Evolutionary conservation across 371 early-diverging fungal species (phyloP).

Genomic region (Cokeromyces recurvatus): DNA sequence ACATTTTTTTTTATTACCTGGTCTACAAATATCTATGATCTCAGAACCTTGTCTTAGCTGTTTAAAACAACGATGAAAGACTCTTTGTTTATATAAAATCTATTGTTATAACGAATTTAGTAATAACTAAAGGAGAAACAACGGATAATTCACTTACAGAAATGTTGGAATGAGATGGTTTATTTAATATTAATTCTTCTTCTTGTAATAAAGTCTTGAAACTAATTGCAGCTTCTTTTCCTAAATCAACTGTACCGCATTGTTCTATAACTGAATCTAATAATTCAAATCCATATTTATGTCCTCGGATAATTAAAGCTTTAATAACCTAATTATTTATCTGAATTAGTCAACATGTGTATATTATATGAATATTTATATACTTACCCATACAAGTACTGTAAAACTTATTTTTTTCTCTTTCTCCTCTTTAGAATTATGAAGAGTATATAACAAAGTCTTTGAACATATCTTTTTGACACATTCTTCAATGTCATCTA

Average conservation of each 20-base stretch:
- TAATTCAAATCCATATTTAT: constrained; percentile 49
- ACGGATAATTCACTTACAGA: constrained; percentile 34
- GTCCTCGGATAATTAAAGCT: constrained; percentile 51
- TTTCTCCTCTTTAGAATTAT: not conserved
- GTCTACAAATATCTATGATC: constrained; percentile 1
- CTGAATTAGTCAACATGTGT: too few species aligned
- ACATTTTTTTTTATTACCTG: constrained; percentile 9
- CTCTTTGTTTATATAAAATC: constrained; percentile 72
- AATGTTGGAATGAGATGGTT: constrained; percentile 57
- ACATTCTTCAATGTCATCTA: constrained; percentile 16
- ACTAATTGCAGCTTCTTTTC: constrained; percentile 56
- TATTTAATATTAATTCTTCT: constrained; percentile 60
- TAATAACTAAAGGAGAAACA: not conserved
- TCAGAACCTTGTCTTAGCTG: constrained; percentile 38
- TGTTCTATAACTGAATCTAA: constrained; percentile 46
- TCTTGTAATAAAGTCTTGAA: constrained; percentile 61
- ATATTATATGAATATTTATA: too few species aligned
- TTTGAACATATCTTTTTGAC: constrained; percentile 1
- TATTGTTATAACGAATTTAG: constrained; percentile 23
- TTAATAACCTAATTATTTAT: constrained; percentile 61
- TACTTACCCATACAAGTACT: constrained; percentile 7
- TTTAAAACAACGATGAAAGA: constrained; percentile 65
- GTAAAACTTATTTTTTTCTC: constrained; percentile 5
- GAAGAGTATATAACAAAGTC: constrained; percentile 3
- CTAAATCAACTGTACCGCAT: constrained; percentile 39